Evolutionary conservation across 2,329 filamentous ascomycete genomes (phyloP).

Genomic region (Colletotrichum graminicola): DNA sequence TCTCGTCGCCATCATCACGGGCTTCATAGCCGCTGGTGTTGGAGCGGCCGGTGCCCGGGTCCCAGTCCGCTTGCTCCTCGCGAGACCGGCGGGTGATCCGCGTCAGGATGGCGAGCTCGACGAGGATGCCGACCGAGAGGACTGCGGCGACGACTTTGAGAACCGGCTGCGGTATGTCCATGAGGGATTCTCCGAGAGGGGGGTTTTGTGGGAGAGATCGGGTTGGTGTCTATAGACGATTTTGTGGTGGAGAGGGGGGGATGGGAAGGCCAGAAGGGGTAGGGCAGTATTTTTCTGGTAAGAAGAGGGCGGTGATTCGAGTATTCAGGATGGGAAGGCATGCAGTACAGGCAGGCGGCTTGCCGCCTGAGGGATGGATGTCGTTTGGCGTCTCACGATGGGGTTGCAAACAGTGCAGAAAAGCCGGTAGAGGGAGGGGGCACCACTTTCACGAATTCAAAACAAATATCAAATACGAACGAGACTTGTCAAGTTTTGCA

Average conservation of each 20-base stretch:
- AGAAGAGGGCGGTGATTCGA: too few species aligned
- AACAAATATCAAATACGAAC: background rate
- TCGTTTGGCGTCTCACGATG: background rate
- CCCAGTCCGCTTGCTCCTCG: background rate
- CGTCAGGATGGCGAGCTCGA: slow-evolving; percentile 4
- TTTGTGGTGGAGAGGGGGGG: too few species aligned
- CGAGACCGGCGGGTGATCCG: background rate
- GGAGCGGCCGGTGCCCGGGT: slow-evolving; percentile 5
- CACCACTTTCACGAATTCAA: too few species aligned
- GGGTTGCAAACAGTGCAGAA: background rate
- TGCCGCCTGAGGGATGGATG: background rate
- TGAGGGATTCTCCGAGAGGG: background rate
- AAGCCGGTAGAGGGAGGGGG: background rate
- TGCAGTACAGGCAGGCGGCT: background rate
- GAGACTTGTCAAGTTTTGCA: background rate
- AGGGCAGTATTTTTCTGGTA: background rate
- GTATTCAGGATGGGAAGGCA: background rate
- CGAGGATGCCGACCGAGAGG: slow-evolving; percentile 4
- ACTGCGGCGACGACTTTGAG: background rate
- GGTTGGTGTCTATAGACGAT: background rate
- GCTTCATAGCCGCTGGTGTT: background rate
- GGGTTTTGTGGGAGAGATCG: too few species aligned
- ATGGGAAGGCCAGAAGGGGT: too few species aligned
- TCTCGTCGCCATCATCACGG: background rate
- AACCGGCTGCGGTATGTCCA: background rate